These are phyloP conservation scores for Cystobasidium slooffiae DNA, from an alignment of 1,284 basidiomycete species.

Conservation along the genomic window DNA sequence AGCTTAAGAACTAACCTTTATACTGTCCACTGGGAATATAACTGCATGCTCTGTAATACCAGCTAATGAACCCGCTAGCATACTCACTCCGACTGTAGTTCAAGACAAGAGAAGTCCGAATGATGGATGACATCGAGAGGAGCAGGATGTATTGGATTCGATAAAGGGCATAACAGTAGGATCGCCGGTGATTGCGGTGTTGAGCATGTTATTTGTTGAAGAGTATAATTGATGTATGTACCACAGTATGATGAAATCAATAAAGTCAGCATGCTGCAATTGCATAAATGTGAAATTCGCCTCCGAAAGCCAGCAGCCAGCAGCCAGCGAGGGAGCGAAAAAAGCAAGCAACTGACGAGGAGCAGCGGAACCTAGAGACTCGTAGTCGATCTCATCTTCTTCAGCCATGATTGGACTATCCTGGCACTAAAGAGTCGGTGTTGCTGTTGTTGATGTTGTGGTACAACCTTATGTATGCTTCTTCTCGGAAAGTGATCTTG, in stretches of 20 bases:
- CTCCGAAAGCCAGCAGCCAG: neutral
- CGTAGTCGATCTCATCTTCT: slow-evolving; percentile 42
- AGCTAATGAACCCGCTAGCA: slow-evolving; percentile 95
- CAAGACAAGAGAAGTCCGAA: too few relatives aligned
- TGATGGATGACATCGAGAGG: slow-evolving; percentile 8
- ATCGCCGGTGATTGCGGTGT: neutral
- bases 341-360: slow-evolving; percentile 21
- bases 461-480: neutral
- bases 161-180: neutral
- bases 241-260: neutral
- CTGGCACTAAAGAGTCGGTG: neutral
- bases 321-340: neutral
- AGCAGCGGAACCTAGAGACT: slow-evolving; percentile 34
- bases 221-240: slow-evolving; percentile 12
- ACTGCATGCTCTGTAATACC: slow-evolving; percentile 99
- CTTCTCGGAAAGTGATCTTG: neutral
- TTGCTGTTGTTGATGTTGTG: neutral
- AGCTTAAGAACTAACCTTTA: slow-evolving; percentile 71
- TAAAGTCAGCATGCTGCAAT: neutral
- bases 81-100: slow-evolving; percentile 69
- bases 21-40: slow-evolving; percentile 98
- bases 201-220: neutral
- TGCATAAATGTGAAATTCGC: neutral
- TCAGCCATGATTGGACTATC: slow-evolving; percentile 25
- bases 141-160: neutral